Percentiles rank a stretch among this genome's conserved stretches.
Conservation (phyloP, 805 yeast species). For the Candida rishiriensis region DNA sequence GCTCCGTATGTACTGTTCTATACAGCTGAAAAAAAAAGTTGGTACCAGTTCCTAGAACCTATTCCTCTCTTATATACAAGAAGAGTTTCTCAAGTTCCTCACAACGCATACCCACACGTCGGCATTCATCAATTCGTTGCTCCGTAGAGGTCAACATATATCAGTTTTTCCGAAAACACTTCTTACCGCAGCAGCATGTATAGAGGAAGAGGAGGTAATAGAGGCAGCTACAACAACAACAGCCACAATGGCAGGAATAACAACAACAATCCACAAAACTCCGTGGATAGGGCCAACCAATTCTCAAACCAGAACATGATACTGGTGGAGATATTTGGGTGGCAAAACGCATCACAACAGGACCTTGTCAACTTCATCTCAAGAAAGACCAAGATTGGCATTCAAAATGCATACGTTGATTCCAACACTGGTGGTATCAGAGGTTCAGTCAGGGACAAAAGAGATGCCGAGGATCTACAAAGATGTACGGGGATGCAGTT, state of each 20-base stretch:
- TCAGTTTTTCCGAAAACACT: too few relatives aligned
- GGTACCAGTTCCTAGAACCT: too few relatives aligned
- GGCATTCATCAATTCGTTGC: too few relatives aligned
- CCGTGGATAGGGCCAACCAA: slow-evolving; percentile 19
- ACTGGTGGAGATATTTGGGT: slow-evolving; percentile 63
- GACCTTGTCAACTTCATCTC: slow-evolving; percentile 68
- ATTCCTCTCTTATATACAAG: too few relatives aligned
- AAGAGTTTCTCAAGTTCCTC: too few relatives aligned
- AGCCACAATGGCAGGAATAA: slow-evolving; percentile 9
- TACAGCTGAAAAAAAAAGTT: too few relatives aligned
- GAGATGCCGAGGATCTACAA: slow-evolving; percentile 55
- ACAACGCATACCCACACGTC: too few relatives aligned
- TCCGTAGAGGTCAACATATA: too few relatives aligned
- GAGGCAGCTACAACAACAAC: slow-evolving; percentile 15
- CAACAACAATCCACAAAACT: slow-evolving; percentile 12
- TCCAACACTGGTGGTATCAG: slow-evolving; percentile 45
- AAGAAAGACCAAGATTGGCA: slow-evolving; percentile 56
- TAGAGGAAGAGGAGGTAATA: slow-evolving; percentile 30
- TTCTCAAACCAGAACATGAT: slow-evolving; percentile 29
- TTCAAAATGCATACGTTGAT: slow-evolving; percentile 50
- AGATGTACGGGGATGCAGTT: slow-evolving; percentile 75
- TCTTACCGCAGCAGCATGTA: slow-evolving; percentile 14
- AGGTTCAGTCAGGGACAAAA: slow-evolving; percentile 51
- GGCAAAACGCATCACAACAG: slow-evolving; percentile 74
- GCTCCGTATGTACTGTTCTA: too few relatives aligned